Percentiles rank a stretch among this genome's conserved stretches.
phyloP scores from a whole-genome alignment of 225 moss, liverwort and hornwort species.

The Pseudoscleropodium purum region DNA sequence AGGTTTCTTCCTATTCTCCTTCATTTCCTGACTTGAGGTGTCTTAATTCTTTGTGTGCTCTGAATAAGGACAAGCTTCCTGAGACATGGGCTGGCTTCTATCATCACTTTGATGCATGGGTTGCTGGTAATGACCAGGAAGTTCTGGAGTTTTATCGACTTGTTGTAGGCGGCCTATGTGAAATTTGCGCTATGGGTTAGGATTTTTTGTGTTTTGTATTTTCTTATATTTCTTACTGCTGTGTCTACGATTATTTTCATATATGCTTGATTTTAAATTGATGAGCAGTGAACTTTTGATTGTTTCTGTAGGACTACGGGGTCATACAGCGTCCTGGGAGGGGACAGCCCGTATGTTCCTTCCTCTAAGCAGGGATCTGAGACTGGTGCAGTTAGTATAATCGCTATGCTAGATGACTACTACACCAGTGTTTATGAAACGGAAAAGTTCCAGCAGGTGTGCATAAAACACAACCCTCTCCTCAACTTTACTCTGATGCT shows the following conservation, averaged over 20 bases:
- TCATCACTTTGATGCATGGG: neutral
- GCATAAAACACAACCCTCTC: neutral
- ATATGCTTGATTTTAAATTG: neutral
- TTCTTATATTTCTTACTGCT: neutral
- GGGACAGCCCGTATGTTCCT: slow-evolving; percentile 24
- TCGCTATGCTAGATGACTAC: slow-evolving; percentile 37
- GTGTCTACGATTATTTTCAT: neutral
- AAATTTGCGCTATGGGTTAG: neutral
- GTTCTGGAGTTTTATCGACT: neutral
- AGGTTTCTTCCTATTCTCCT: slow-evolving; percentile 30
- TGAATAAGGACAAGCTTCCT: neutral
- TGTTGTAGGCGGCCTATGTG: neutral
- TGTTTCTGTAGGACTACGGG: slow-evolving; percentile 24
- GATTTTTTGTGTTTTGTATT: neutral
- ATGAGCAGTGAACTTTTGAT: neutral
- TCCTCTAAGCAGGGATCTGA: slow-evolving; percentile 9
- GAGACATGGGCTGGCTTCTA: neutral
- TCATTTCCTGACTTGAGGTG: neutral
- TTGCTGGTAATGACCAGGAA: neutral
- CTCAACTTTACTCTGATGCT: neutral
- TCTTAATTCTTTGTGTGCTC: neutral
- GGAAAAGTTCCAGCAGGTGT: slow-evolving; percentile 52
- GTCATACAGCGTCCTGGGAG: slow-evolving; percentile 45
- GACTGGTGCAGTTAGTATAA: slow-evolving; percentile 14
- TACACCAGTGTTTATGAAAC: slow-evolving; percentile 35